These are phyloP conservation scores for Umbilicus rupestris DNA, from an alignment of 164 flowering plant genomes.

Conservation along the genomic window DNA sequence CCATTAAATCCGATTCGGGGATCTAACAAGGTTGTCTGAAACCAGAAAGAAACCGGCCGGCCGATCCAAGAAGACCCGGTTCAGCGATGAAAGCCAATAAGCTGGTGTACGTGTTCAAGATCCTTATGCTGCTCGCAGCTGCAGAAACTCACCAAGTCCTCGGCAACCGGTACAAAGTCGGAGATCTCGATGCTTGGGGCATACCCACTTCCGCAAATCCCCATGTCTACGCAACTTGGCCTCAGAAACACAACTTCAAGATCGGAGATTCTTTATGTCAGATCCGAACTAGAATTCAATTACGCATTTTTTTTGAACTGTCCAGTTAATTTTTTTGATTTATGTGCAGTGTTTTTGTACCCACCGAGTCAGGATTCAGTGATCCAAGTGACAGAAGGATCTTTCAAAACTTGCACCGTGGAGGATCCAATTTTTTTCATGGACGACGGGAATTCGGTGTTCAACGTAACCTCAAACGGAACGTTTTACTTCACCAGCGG, in stretches of 20 bases:
- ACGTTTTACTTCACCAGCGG: conserved; percentile 83
- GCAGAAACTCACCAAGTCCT: conserved; percentile 30
- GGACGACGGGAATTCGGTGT: conserved; percentile 78
- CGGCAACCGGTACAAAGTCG: conserved; percentile 64
- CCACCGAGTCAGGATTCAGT: conserved; percentile 97
- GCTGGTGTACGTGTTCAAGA: neutral
- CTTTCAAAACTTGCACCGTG: conserved; percentile 58
- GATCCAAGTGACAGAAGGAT: conserved; percentile 54
- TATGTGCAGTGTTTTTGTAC: conserved; percentile 64
- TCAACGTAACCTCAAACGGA: conserved; percentile 63
- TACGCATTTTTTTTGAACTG: neutral
- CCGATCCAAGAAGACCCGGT: neutral
- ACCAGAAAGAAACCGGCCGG: too few species aligned
- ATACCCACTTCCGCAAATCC: conserved; percentile 56
- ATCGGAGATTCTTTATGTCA: conserved; percentile 89
- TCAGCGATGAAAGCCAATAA: neutral
- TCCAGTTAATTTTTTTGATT: neutral
- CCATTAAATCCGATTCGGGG: neutral
- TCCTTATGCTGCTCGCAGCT: neutral
- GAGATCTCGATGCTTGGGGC: conserved; percentile 83
- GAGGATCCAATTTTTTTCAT: conserved; percentile 65
- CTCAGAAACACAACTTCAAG: conserved; percentile 42
- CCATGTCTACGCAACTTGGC: conserved; percentile 57
- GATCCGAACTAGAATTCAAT: conserved; percentile 14
- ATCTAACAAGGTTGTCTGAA: too few species aligned